Percentiles rank a stretch among this genome's conserved stretches.
These are phyloP conservation scores for Tulasnella sp. DNA, from an alignment of 768 basidiomycete species.

Conservation along the genomic window DNA sequence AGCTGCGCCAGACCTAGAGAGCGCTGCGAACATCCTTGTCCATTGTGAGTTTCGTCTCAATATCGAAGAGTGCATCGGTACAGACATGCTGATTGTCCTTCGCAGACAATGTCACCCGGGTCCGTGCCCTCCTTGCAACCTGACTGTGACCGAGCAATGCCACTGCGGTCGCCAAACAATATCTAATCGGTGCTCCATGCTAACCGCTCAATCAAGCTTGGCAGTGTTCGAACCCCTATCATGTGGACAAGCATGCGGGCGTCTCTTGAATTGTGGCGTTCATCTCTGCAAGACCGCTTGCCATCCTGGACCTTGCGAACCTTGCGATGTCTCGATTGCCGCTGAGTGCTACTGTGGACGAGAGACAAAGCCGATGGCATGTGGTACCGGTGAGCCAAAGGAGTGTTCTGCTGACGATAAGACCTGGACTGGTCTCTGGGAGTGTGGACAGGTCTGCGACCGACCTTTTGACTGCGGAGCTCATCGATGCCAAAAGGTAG, in stretches of 20 bases:
- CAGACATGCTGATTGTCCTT: neutral
- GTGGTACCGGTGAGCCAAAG: constrained; percentile 53
- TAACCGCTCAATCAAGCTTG: constrained; percentile 26
- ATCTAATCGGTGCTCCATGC: constrained; percentile 50
- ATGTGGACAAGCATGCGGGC: constrained; percentile 48
- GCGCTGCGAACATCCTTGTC: constrained; percentile 72
- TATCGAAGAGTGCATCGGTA: neutral
- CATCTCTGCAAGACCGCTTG: constrained; percentile 65
- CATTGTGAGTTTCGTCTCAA: constrained; percentile 36
- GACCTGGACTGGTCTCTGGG: constrained; percentile 58
- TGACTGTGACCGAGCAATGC: constrained; percentile 69
- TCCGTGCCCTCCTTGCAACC: constrained; percentile 88
- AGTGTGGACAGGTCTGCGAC: constrained; percentile 54
- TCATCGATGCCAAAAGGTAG: constrained; percentile 58
- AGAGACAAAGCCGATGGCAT: constrained; percentile 48
- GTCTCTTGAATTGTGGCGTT: constrained; percentile 28
- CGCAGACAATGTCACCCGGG: constrained; percentile 73
- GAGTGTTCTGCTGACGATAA: constrained; percentile 34
- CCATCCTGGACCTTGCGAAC: constrained; percentile 66
- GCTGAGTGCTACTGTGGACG: constrained; percentile 78
- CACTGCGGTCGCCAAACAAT: constrained; percentile 60
- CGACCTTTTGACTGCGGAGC: constrained; percentile 65
- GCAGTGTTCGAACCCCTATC: constrained; percentile 33
- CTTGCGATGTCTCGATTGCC: constrained; percentile 49
- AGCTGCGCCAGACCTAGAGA: constrained; percentile 30